Conservation (phyloP, 2,329 filamentous ascomycete species). For the Dothideomycetidae sp. region DNA sequence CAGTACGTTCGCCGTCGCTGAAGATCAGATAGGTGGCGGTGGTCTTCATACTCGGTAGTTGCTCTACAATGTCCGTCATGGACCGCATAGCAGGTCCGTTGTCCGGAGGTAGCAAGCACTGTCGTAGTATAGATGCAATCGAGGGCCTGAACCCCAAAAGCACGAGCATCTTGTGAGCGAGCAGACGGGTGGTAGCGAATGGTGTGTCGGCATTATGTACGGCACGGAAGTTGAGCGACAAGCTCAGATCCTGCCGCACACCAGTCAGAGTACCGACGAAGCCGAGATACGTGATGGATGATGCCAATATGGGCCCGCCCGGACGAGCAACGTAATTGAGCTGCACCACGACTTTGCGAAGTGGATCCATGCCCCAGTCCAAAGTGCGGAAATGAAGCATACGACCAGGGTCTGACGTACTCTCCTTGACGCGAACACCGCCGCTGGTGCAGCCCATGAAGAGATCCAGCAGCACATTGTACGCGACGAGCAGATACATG, state of each 20-base stretch:
- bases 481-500: slow-evolving; percentile 45
- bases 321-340: slow-evolving; percentile 26
- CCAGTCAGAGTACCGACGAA: slow-evolving; percentile 39
- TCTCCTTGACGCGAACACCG: slow-evolving; percentile 24
- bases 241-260: slow-evolving; percentile 32
- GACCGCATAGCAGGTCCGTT: slow-evolving; percentile 9
- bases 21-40: slow-evolving; percentile 45
- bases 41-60: slow-evolving; percentile 27
- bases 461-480: slow-evolving; percentile 49
- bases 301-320: slow-evolving; percentile 29
- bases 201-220: slow-evolving; percentile 30
- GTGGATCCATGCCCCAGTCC: slow-evolving; percentile 33
- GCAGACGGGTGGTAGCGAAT: slow-evolving; percentile 27
- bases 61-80: slow-evolving; percentile 20
- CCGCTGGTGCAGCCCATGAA: slow-evolving; percentile 53
- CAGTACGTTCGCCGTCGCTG: slow-evolving; percentile 34
- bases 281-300: slow-evolving; percentile 37
- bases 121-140: slow-evolving; percentile 38
- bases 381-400: slow-evolving; percentile 43
- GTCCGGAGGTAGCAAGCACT: slow-evolving; percentile 25
- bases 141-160: slow-evolving; percentile 40
- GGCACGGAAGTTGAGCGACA: slow-evolving; percentile 39
- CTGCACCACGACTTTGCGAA: slow-evolving; percentile 29
- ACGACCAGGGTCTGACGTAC: slow-evolving; percentile 15
- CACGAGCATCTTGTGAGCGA: slow-evolving; percentile 37